phyloP scores from a whole-genome alignment of 129 eudicot genomes.

The Sambucus nigra region DNA sequence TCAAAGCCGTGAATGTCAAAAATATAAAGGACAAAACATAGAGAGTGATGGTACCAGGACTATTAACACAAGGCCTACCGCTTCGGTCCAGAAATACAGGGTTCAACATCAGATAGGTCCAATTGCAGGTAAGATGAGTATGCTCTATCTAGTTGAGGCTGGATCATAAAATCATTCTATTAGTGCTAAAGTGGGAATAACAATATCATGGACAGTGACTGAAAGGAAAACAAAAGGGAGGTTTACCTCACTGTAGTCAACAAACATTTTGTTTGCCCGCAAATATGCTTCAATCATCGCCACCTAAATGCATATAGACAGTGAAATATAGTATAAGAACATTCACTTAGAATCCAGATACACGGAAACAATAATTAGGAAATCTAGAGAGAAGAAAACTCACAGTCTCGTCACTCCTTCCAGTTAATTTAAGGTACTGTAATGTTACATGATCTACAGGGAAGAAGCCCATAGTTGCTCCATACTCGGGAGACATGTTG shows the following conservation, averaged over 20 bases:
- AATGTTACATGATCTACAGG: constrained; percentile 92
- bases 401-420: constrained; percentile 94
- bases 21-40: background rate
- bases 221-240: background rate
- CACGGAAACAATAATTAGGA: too few relatives aligned
- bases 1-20: background rate
- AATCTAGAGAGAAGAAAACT: too few relatives aligned
- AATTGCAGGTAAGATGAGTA: constrained; percentile 77
- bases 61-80: constrained; percentile 36
- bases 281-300: constrained; percentile 91
- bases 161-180: constrained; percentile 7
- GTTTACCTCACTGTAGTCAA: constrained; percentile 86
- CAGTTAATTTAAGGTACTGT: constrained; percentile 89
- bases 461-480: constrained; percentile 99
- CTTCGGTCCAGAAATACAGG: constrained; percentile 95
- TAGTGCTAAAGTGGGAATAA: background rate
- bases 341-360: background rate
- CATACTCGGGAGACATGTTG: constrained; percentile 98
- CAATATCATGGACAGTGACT: background rate
- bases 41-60: too few relatives aligned
- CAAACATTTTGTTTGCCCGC: constrained; percentile 98
- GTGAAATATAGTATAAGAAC: background rate
- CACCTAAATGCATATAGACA: constrained; percentile 38
- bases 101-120: constrained; percentile 75
- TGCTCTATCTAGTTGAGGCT: constrained; percentile 85